phyloP scores from a whole-genome alignment of 495 filamentous ascomycete genomes.

The Gamarada debralockiae region DNA sequence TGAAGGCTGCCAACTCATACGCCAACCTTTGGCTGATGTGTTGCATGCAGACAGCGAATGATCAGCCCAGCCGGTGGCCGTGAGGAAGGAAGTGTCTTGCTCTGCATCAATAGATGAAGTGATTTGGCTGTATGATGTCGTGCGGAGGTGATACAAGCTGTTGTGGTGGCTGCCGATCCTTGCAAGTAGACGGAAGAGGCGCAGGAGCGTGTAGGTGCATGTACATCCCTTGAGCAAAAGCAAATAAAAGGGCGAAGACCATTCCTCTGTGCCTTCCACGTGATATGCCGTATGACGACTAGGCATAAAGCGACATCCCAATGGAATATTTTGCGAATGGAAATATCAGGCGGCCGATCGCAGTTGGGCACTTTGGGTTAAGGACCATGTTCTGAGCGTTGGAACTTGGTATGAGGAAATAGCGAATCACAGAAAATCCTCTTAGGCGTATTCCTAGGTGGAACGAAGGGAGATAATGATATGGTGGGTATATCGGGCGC shows the following conservation, averaged over 20 bases:
- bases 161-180: constrained; percentile 9
- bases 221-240: neutral
- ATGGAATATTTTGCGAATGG: no score
- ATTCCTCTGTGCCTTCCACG: neutral
- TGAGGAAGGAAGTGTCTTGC: no score
- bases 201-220: constrained; percentile 7
- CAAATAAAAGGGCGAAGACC: neutral
- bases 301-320: no score
- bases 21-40: constrained; percentile 2
- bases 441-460: no score
- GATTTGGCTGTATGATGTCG: neutral
- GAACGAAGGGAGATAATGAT: no score
- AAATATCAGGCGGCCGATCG: no score
- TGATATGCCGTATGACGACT: neutral
- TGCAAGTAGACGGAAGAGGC: constrained; percentile 8
- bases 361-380: no score
- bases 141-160: constrained; percentile 5
- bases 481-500: no score
- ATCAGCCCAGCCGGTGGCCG: neutral
- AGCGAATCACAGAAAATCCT: no score
- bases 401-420: no score
- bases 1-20: neutral
- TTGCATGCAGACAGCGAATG: constrained; percentile 13
- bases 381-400: no score
- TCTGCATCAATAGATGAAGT: neutral